Evolutionary conservation across 2,329 filamentous ascomycete genomes (phyloP).

Genomic region (Epichloe baconii): DNA sequence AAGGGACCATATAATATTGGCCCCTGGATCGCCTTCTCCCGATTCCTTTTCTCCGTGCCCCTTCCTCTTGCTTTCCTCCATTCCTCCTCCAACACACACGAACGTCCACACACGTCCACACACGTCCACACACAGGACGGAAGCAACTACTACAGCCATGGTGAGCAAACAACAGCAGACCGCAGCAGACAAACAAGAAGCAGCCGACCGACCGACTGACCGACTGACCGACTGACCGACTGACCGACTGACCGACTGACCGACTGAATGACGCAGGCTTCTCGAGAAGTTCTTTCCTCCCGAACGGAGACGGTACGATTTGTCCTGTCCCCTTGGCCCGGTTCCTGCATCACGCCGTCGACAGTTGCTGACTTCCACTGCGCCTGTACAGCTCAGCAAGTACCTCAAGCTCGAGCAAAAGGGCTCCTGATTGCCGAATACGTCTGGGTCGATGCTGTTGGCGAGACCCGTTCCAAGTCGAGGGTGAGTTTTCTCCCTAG

Average conservation of each 20-base stretch:
- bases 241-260: neutral
- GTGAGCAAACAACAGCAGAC: neutral
- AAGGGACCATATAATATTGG: neutral
- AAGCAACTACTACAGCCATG: slow-evolving; percentile 9
- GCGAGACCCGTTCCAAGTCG: slow-evolving; percentile 84
- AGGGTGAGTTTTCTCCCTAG: slow-evolving; percentile 53
- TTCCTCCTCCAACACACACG: too few relatives aligned
- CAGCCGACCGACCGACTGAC: neutral
- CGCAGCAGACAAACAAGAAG: neutral
- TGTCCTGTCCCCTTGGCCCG: neutral
- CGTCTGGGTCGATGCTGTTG: slow-evolving; percentile 82
- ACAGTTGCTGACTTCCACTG: slow-evolving; percentile 12
- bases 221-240: too few relatives aligned
- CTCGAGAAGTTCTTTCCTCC: slow-evolving; percentile 16
- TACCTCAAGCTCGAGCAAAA: slow-evolving; percentile 86
- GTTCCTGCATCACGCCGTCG: neutral
- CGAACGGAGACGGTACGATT: slow-evolving; percentile 22
- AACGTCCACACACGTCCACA: neutral
- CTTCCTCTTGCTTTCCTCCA: neutral
- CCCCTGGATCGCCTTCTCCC: neutral
- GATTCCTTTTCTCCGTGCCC: neutral
- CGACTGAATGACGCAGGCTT: slow-evolving; percentile 10
- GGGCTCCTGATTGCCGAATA: slow-evolving; percentile 88
- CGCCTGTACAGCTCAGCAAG: slow-evolving; percentile 60
- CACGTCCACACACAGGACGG: neutral